phyloP scores from a whole-genome alignment of 164 flowering plant species.

The Umbellularia californica region DNA sequence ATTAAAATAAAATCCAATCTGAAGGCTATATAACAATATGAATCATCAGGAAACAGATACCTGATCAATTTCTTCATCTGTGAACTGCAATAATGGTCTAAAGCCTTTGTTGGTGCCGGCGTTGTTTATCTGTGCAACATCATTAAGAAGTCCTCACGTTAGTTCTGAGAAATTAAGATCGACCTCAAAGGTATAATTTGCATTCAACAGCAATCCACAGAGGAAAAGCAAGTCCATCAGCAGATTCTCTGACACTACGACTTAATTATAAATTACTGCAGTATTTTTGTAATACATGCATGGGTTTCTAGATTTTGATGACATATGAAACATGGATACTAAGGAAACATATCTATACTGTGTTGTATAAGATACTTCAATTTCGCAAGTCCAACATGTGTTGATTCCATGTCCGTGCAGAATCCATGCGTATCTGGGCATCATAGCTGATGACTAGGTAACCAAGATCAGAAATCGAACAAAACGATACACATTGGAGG shows the following conservation, averaged over 20 bases:
- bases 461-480: background rate
- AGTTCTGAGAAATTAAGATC: conserved; percentile 1
- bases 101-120: conserved; percentile 97
- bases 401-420: too few relatives aligned
- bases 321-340: too few relatives aligned
- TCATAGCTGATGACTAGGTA: background rate
- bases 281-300: background rate
- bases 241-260: background rate
- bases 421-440: too few relatives aligned
- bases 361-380: too few relatives aligned
- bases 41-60: conserved; percentile 26
- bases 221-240: background rate
- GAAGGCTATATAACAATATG: background rate
- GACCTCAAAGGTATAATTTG: background rate
- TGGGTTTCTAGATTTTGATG: background rate
- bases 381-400: too few relatives aligned
- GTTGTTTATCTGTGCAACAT: conserved; percentile 71
- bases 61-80: conserved; percentile 87
- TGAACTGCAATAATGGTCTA: conserved; percentile 79
- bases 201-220: background rate
- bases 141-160: conserved; percentile 5
- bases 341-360: too few relatives aligned
- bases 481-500: background rate
- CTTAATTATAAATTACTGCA: background rate
- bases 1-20: background rate